Percentiles rank a stretch among this genome's conserved stretches.
Conservation (phyloP, 2,329 filamentous ascomycete genomes). For the Aspergillus chevalieri region DNA sequence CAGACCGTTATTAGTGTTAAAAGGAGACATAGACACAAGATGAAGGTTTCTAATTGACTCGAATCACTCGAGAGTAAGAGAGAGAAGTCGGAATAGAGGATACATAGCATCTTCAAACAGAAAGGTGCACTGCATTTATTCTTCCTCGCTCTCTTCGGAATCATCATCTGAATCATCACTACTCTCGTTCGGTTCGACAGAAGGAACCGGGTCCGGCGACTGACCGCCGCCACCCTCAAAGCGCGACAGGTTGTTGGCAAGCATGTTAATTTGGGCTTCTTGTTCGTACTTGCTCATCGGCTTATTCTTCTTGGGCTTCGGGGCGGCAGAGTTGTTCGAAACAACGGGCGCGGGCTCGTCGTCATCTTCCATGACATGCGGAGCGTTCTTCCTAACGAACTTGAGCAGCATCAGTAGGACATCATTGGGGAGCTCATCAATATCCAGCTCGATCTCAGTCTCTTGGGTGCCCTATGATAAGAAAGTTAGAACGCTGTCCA, state of each 20-base stretch:
- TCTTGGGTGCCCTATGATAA: slow-evolving; percentile 35
- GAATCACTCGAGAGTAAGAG: neutral
- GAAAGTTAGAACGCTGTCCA: slow-evolving; percentile 7
- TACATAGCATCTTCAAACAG: slow-evolving; percentile 16
- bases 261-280: slow-evolving; percentile 45
- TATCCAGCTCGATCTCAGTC: slow-evolving; percentile 44
- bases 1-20: slow-evolving; percentile 7
- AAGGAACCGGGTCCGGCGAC: slow-evolving; percentile 39
- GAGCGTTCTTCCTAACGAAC: slow-evolving; percentile 44
- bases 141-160: slow-evolving; percentile 46
- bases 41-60: neutral
- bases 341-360: slow-evolving; percentile 30
- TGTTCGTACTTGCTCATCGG: slow-evolving; percentile 48
- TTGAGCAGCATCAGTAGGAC: slow-evolving; percentile 41
- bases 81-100: slow-evolving; percentile 9
- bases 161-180: slow-evolving; percentile 44
- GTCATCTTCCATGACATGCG: slow-evolving; percentile 38
- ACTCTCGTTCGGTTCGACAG: slow-evolving; percentile 40
- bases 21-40: slow-evolving; percentile 4
- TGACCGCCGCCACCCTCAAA: slow-evolving; percentile 39
- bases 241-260: slow-evolving; percentile 41
- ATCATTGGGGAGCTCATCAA: slow-evolving; percentile 44
- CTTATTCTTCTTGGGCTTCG: slow-evolving; percentile 47
- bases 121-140: slow-evolving; percentile 26
- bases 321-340: slow-evolving; percentile 22